Base-by-base conservation (phyloP, 371 early-diverging fungal genomes). In the Mucor racemosus region DNA sequence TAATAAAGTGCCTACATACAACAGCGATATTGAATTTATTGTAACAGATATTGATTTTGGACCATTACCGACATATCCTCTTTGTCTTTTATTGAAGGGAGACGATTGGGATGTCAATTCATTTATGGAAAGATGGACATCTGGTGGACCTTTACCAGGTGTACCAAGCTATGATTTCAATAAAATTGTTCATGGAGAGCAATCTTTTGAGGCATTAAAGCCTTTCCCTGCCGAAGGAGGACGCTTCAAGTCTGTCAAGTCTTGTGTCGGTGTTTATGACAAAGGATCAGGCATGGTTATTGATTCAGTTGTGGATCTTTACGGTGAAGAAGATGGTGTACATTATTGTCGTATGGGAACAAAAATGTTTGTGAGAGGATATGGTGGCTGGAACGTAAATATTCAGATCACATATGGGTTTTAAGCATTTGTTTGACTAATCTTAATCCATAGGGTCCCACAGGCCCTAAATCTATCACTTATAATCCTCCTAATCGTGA, bases 131-230 rank as follows among this genome's bases (percentile, higher is more conserved):
- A 64, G 74, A 58, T 67, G 71, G 68, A 35, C 64, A 4, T 66
- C 65, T 0, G 76, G 76, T 13, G 81, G 79, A 4, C 64, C 67
- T n/a, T 59, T 81, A 17, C 85, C 87, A 26, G 90, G 90, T 26
- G 66, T 91, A 48, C 92, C 92, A n/a, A 72, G 76, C 34, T 86
- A 82, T 65, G 88, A 92, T 61, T 82, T 85, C 42, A 88, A 87
- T 76, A 78, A 78, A 35, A 83, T 92, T 35, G 88, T 92, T 1
- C 91, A 92, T 58, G 92, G 92, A 38, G 92, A 92, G 65, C 91
- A 90, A 65, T 75, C 76, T n/a, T 67, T 86, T 44, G 88, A 91
- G 64, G 70, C 88, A 35, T 60, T 89, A 19, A 71, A 76, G 10
- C 87, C 86, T 6, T 71, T 91, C 40, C 92, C 92, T 33, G 64